Evolutionary conservation across 2,329 filamentous ascomycete genomes (phyloP).

Genomic region (Cercospora sp.): DNA sequence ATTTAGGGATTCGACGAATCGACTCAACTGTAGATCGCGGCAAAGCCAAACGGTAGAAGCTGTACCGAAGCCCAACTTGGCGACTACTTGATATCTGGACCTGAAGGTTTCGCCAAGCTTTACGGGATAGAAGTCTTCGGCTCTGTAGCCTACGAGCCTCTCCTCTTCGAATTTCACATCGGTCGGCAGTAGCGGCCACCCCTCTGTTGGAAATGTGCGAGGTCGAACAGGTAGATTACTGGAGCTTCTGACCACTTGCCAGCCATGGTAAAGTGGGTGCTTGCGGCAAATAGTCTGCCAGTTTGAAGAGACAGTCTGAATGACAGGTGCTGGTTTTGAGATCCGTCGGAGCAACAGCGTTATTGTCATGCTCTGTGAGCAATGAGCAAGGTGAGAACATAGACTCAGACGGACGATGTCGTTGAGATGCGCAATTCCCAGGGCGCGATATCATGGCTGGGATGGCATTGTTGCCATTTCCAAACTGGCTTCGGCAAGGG

Average conservation of each 20-base stretch:
- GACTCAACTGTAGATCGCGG: slow-evolving; percentile 31
- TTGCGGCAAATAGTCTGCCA: background rate
- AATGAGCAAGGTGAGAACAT: background rate
- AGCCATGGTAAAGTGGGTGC: background rate
- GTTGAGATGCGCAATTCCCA: background rate
- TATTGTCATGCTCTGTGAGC: background rate
- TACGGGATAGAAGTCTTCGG: slow-evolving; percentile 41
- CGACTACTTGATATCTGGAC: slow-evolving; percentile 42
- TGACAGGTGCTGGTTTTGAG: background rate
- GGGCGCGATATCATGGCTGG: background rate
- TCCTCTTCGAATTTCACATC: slow-evolving; percentile 15
- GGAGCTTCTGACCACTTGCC: background rate
- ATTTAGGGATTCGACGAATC: background rate
- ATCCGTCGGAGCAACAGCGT: background rate
- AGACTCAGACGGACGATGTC: background rate
- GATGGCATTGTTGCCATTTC: background rate
- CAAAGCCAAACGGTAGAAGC: slow-evolving; percentile 47
- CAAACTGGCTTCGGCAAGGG: background rate
- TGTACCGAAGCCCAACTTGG: slow-evolving; percentile 47
- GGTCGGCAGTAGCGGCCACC: background rate
- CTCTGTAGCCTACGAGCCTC: slow-evolving; percentile 15
- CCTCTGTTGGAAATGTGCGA: background rate
- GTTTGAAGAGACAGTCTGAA: background rate
- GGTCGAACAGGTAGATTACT: background rate
- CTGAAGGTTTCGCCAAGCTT: slow-evolving; percentile 38